Conservation (phyloP, 108 stramenopile genomes). For the Mediolabrus comicus region DNA sequence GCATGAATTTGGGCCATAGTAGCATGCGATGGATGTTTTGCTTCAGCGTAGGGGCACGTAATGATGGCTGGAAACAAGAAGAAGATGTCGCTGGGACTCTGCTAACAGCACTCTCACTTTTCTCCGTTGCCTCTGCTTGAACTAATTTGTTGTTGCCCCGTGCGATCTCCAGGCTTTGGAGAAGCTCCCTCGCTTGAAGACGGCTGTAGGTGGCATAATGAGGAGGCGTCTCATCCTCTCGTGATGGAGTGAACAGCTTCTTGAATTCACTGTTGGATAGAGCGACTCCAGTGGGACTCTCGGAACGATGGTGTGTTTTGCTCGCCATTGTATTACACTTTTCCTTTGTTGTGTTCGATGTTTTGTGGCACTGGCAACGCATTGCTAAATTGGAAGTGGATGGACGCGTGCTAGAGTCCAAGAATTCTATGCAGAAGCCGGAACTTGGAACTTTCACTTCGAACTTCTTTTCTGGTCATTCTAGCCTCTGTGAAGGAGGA, state of each 20-base stretch:
- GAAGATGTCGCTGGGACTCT: background rate
- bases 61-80: background rate
- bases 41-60: background rate
- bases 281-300: background rate
- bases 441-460: too few species aligned
- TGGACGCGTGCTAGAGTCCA: too few species aligned
- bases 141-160: background rate
- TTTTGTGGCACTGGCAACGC: too few species aligned
- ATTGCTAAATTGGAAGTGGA: too few species aligned
- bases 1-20: conserved; percentile 5
- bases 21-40: background rate
- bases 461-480: too few species aligned
- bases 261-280: conserved; percentile 12
- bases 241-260: conserved; percentile 8
- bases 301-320: conserved; percentile 8
- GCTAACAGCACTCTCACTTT: background rate
- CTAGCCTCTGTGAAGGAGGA: conserved; percentile 75
- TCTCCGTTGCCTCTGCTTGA: background rate
- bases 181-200: conserved; percentile 8
- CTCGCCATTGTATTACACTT: background rate
- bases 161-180: background rate
- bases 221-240: background rate
- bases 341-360: background rate
- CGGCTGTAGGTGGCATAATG: conserved; percentile 14
- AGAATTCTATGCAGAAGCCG: too few species aligned